phyloP scores from a whole-genome alignment of 768 basidiomycete genomes.

The Termitomyces heimii region DNA sequence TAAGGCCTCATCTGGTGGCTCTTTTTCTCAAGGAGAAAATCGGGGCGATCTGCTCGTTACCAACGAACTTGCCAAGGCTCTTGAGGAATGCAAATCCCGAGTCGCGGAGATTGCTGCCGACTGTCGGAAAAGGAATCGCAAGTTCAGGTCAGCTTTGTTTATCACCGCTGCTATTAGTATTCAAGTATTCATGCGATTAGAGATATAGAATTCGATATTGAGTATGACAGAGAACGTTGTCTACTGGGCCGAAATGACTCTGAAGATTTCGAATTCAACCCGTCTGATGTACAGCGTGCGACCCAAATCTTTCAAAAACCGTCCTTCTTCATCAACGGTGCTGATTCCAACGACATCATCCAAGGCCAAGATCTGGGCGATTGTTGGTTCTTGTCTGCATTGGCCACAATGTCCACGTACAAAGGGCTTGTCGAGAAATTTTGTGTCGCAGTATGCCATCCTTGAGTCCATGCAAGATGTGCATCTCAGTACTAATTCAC shows the following conservation, averaged over 20 bases:
- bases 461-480: neutral
- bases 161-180: neutral
- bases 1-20: neutral
- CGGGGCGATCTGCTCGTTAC: conserved; percentile 37
- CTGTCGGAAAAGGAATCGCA: conserved; percentile 36
- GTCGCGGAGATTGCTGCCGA: conserved; percentile 38
- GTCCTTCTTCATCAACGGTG: conserved; percentile 40
- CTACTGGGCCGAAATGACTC: conserved; percentile 26
- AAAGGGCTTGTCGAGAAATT: conserved; percentile 44
- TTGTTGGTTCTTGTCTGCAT: conserved; percentile 50
- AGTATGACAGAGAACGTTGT: conserved; percentile 38
- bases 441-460: conserved; percentile 38
- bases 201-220: conserved; percentile 42
- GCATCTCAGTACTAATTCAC: neutral
- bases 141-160: conserved; percentile 34
- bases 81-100: conserved; percentile 33
- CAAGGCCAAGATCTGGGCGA: conserved; percentile 46
- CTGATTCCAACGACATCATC: conserved; percentile 36
- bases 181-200: neutral
- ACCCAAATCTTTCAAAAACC: conserved; percentile 48
- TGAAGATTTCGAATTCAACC: neutral
- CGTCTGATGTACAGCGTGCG: conserved; percentile 38
- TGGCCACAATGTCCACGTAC: conserved; percentile 40
- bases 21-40: conserved; percentile 8
- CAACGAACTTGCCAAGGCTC: conserved; percentile 37